phyloP scores from a whole-genome alignment of 768 basidiomycete species.

The Hebeloma cylindrosporum region DNA sequence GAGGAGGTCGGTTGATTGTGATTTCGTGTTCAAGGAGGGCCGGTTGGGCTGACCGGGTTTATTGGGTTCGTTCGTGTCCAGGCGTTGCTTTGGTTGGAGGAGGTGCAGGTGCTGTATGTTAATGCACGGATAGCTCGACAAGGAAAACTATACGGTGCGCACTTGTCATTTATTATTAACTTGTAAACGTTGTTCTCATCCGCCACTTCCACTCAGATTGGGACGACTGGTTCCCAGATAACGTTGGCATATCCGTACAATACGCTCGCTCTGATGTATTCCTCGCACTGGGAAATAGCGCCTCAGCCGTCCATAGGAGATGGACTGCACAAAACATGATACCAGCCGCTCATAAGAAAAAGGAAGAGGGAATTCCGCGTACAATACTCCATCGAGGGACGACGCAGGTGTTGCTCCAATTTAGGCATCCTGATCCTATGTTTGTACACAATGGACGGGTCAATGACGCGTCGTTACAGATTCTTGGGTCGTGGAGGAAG shows the following conservation, averaged over 20 bases:
- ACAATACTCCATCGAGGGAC: constrained; percentile 5
- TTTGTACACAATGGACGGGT: not conserved
- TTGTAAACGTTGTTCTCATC: not conserved
- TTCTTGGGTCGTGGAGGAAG: constrained; percentile 38
- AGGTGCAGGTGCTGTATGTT: constrained; percentile 14
- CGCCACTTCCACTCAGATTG: constrained; percentile 4
- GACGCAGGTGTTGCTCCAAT: constrained; percentile 3
- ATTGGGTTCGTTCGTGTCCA: too few relatives aligned
- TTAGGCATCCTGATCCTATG: constrained; percentile 31
- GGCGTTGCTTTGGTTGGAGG: constrained; percentile 17
- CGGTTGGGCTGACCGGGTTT: too few relatives aligned
- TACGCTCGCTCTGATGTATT: constrained; percentile 31
- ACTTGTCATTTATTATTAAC: not conserved
- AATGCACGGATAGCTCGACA: constrained; percentile 8
- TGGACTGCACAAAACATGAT: constrained; percentile 18
- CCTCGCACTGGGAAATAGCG: constrained; percentile 34
- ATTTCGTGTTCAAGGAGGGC: too few relatives aligned
- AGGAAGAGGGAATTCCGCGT: not conserved
- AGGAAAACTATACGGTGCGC: constrained; percentile 4
- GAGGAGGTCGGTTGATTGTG: constrained; percentile 1
- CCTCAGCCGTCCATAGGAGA: constrained; percentile 28
- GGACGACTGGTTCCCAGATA: constrained; percentile 18
- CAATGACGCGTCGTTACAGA: constrained; percentile 20
- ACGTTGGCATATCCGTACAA: constrained; percentile 25
- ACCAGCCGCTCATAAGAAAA: constrained; percentile 12